Conservation (phyloP, 768 basidiomycete species). For the Russula virescens region DNA sequence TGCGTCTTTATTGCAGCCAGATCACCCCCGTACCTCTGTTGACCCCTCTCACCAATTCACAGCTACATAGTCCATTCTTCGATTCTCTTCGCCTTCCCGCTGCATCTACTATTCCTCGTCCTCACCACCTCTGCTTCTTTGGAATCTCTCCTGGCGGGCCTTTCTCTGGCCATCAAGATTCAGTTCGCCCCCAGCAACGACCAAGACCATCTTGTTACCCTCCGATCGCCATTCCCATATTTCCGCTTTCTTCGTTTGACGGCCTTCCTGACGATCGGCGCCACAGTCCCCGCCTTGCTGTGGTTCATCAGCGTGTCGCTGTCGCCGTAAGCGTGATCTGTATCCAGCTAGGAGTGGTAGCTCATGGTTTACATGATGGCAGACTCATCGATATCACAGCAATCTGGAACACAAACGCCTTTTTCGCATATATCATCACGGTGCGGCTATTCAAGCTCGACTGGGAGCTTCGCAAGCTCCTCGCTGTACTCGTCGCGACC, state of each 20-base stretch:
- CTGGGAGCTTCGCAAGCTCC: slow-evolving; percentile 59
- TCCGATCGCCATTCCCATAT: slow-evolving; percentile 27
- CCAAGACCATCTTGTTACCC: background rate
- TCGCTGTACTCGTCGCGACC: slow-evolving; percentile 76
- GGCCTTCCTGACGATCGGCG: slow-evolving; percentile 44
- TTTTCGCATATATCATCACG: slow-evolving; percentile 88
- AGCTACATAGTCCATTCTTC: slow-evolving; percentile 87
- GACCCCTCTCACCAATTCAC: slow-evolving; percentile 4
- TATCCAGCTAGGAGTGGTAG: background rate
- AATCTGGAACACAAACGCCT: slow-evolving; percentile 83
- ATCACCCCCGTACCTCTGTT: background rate
- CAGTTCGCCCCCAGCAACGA: slow-evolving; percentile 25
- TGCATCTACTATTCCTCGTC: slow-evolving; percentile 68
- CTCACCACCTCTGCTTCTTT: slow-evolving; percentile 44
- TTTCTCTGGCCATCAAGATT: slow-evolving; percentile 44
- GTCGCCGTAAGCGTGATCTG: slow-evolving; percentile 52
- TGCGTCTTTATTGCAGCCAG: slow-evolving; percentile 36
- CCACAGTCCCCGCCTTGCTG: slow-evolving; percentile 59
- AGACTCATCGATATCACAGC: slow-evolving; percentile 79
- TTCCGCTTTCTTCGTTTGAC: slow-evolving; percentile 34
- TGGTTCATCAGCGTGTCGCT: slow-evolving; percentile 73
- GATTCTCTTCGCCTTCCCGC: slow-evolving; percentile 72
- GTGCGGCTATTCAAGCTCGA: slow-evolving; percentile 58
- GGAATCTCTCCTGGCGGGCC: slow-evolving; percentile 44
- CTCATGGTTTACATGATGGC: background rate